These are phyloP conservation scores for Phytophthora pistaciae DNA, from an alignment of 352 stramenopile genomes.

Conservation along the genomic window DNA sequence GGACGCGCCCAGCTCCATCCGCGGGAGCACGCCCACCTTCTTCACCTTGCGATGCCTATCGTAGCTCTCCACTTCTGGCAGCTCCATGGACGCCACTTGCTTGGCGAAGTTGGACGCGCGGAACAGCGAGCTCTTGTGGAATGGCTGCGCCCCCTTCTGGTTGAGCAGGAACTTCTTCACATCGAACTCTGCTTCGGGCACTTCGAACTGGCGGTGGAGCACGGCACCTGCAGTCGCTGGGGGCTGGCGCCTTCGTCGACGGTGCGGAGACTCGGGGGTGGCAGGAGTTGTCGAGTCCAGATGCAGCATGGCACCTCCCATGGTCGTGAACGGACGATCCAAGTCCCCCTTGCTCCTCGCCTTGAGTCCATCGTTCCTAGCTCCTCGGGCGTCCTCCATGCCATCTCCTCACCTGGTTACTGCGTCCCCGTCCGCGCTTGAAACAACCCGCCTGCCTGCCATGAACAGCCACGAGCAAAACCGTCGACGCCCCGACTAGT, in stretches of 20 bases:
- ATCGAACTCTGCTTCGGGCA: conserved; percentile 51
- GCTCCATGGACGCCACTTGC: conserved; percentile 28
- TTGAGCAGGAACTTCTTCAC: conserved; percentile 73
- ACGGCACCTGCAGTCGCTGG: conserved; percentile 11
- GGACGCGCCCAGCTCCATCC: conserved; percentile 39
- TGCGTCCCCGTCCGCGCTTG: not conserved
- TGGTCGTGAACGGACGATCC: conserved; percentile 50
- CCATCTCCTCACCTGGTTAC: not conserved
- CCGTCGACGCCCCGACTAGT: conserved; percentile 14
- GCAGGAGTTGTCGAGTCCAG: conserved; percentile 18
- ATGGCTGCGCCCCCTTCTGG: conserved; percentile 59
- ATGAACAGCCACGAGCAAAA: conserved; percentile 24
- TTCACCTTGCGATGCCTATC: conserved; percentile 14
- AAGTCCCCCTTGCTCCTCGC: conserved; percentile 2
- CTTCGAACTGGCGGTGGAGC: not conserved
- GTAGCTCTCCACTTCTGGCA: conserved; percentile 3
- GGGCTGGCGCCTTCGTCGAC: conserved; percentile 3
- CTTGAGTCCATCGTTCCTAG: conserved; percentile 7
- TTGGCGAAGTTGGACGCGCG: conserved; percentile 43
- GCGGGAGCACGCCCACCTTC: conserved; percentile 46
- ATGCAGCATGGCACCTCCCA: conserved; percentile 34
- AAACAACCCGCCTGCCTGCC: conserved; percentile 10
- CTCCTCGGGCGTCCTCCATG: conserved; percentile 16
- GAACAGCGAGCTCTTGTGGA: conserved; percentile 74
- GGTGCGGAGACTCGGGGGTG: conserved; percentile 14